A percentile compares a stretch with the other conserved stretches of the same genome.
Evolutionary conservation across 768 basidiomycete genomes (phyloP).

Genomic region (Lactarius psammicola): DNA sequence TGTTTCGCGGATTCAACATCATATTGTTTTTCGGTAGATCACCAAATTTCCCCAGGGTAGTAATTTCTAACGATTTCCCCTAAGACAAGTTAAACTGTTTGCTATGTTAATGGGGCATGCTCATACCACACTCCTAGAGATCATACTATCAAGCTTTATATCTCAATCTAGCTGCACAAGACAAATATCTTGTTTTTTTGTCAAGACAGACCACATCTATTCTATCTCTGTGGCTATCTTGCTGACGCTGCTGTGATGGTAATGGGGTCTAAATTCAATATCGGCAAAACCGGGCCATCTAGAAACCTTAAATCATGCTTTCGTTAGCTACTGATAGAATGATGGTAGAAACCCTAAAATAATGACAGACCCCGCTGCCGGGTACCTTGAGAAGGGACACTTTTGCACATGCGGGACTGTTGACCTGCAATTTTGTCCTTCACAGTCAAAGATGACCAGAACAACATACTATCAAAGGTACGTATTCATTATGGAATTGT

Average conservation of each 20-base stretch:
- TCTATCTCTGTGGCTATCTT: too few relatives aligned
- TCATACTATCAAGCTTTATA: neutral
- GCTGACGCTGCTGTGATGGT: too few relatives aligned
- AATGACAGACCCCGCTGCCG: neutral
- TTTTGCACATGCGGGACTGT: neutral
- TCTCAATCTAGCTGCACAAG: too few relatives aligned
- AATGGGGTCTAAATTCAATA: neutral
- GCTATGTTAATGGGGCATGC: neutral
- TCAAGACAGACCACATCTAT: too few relatives aligned
- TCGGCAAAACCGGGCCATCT: neutral
- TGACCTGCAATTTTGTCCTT: neutral
- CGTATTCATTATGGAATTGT: neutral
- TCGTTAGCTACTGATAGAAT: neutral
- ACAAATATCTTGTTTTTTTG: too few relatives aligned
- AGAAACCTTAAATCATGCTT: neutral
- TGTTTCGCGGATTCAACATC: too few relatives aligned
- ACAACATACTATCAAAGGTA: neutral
- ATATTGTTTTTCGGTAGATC: too few relatives aligned
- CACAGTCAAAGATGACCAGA: neutral
- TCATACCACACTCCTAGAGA: neutral
- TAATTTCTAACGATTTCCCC: too few relatives aligned
- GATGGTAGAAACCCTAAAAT: neutral
- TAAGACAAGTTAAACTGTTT: too few relatives aligned
- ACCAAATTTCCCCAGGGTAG: too few relatives aligned
- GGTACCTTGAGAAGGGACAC: neutral